Evolutionary conservation across 2,329 filamentous ascomycete genomes (phyloP).

Genomic region (Xylaria arbuscula): DNA sequence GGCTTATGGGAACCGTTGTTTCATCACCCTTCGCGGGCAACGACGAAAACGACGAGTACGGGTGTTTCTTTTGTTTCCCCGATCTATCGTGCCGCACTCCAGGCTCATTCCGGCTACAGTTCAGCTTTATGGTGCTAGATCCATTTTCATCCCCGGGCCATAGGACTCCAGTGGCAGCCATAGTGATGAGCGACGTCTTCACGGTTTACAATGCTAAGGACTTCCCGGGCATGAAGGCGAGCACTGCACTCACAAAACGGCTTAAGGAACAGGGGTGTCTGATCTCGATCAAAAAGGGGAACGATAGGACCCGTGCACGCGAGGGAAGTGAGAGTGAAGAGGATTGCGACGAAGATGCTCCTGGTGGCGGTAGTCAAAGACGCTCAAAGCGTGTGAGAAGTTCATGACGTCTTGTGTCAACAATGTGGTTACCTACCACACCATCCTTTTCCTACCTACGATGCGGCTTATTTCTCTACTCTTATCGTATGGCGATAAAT

Average conservation of each 20-base stretch:
- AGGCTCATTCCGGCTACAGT: slow-evolving; percentile 78
- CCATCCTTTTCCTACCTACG: slow-evolving; percentile 4
- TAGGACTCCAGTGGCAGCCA: slow-evolving; percentile 62
- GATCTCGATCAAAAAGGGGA: slow-evolving; percentile 88
- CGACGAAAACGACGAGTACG: slow-evolving; percentile 77
- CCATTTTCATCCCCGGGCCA: slow-evolving; percentile 66
- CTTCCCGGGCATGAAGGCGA: slow-evolving; percentile 85
- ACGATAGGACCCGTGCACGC: slow-evolving; percentile 66
- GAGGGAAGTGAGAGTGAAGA: slow-evolving; percentile 61
- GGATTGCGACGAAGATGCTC: slow-evolving; percentile 56
- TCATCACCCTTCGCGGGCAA: slow-evolving; percentile 80
- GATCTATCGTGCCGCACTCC: slow-evolving; percentile 84
- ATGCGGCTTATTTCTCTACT: slow-evolving; percentile 7
- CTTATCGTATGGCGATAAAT: slow-evolving; percentile 6
- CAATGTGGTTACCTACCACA: background rate
- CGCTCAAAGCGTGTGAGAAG: slow-evolving; percentile 46
- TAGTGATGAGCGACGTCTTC: slow-evolving; percentile 75
- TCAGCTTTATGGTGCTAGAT: slow-evolving; percentile 78
- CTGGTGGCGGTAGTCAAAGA: slow-evolving; percentile 38
- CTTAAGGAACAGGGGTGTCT: slow-evolving; percentile 84
- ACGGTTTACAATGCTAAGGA: slow-evolving; percentile 86
- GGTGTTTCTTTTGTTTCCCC: slow-evolving; percentile 88
- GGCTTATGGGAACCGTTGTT: slow-evolving; percentile 83
- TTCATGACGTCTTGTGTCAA: slow-evolving; percentile 36
- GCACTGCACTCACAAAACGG: slow-evolving; percentile 77